Evolutionary conservation across 225 moss, liverwort and hornwort genomes (phyloP), one percentile per base, ranked within the genome.

Genomic region (Physcomitrellopsis africana): DNA sequence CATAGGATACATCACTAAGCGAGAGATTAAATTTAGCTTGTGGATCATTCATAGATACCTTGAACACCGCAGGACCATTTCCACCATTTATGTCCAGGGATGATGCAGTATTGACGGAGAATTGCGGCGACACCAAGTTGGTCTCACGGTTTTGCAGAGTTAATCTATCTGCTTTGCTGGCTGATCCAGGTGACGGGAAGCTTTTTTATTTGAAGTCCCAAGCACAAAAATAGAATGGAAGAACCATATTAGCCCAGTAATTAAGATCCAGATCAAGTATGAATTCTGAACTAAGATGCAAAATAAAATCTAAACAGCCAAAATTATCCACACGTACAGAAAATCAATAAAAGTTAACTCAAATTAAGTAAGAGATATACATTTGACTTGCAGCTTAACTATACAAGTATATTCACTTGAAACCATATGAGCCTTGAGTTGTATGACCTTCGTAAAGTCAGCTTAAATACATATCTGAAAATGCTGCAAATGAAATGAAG

Each of bases 121-220:
- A 91, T 37, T 76, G 73, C 44, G 78, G 77, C 77, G 92, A 77
- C 60, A 84, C 76, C 54, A 67, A 77, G 22, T 79, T 81, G 37
- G 82, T 73, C 79, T 94, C 92, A 82, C 84, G 88, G 62, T 76
- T 84, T 86, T 83, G 81, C 45, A 85, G 85, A 55, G 74, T 61
- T 63, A 77, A 63, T 74, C 80, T 90, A 18, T 90, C 92, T 78
- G 80, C 15, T 80, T 77, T 77, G 54, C 72, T 81, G 77, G 69
- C 77, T 65, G 90, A 92, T 86, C 86, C 90, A 75, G 89, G 80
- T 80, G 89, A 83, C 72, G 94, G 54, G 77, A 91, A 91, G 76
- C 92, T 96, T 91, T 67, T 77, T 43, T 72, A 47, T 78, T 82
- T 64, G 86, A 76, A 72, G 12, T 65, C 51, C 58, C 72, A 78